phyloP scores from a whole-genome alignment of 2,329 filamentous ascomycete species.

The Coniochaeta ligniaria region DNA sequence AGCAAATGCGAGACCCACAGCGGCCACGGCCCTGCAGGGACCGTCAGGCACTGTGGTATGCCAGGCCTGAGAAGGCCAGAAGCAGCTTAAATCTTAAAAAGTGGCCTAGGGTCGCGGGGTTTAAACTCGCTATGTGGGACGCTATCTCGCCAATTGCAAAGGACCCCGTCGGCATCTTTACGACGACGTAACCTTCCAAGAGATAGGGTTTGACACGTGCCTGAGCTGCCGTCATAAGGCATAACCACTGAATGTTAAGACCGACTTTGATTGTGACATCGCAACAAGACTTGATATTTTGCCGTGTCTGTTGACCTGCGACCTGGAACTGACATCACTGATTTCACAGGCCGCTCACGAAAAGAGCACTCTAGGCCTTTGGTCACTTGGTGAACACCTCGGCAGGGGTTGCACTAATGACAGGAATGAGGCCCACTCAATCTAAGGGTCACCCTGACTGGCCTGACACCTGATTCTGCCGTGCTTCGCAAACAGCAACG shows the following conservation, averaged over 20 bases:
- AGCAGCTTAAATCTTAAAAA: neutral
- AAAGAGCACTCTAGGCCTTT: neutral
- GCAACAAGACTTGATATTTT: neutral
- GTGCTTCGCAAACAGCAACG: neutral
- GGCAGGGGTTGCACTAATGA: neutral
- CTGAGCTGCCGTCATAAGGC: neutral
- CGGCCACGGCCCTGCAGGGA: neutral
- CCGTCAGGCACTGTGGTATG: neutral
- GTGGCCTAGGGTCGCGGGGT: neutral
- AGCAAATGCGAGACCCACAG: neutral
- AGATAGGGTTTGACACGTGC: no score
- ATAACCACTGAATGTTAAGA: neutral
- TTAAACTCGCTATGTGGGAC: no score
- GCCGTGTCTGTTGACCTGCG: neutral
- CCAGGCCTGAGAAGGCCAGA: neutral
- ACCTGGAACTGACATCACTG: neutral
- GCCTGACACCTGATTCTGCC: neutral
- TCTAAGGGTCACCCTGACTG: no score
- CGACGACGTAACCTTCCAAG: no score
- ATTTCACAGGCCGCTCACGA: neutral
- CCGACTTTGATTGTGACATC: neutral
- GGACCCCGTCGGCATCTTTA: no score
- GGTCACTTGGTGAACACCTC: neutral
- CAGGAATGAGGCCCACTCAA: neutral
- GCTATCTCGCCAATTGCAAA: no score